These are phyloP conservation scores for Lunularia cruciata DNA, from an alignment of 225 moss, liverwort and hornwort species.

Conservation along the genomic window DNA sequence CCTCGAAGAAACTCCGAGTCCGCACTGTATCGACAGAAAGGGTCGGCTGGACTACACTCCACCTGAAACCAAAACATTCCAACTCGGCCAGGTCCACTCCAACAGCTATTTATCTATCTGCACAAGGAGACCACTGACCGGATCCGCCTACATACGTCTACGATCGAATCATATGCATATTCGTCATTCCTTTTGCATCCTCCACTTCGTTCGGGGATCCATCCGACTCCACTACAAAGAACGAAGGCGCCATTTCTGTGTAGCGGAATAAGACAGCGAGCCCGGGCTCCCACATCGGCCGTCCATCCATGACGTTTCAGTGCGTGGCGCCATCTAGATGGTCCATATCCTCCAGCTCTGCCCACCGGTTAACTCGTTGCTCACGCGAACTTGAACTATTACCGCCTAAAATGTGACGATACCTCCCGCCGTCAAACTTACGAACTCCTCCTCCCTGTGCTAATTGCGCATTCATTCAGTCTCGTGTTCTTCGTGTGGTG, in stretches of 20 bases:
- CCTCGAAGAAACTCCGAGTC: not conserved
- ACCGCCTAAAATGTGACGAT: not conserved
- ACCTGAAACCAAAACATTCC: conserved; percentile 6
- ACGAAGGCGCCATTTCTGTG: not conserved
- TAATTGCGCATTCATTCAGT: no score
- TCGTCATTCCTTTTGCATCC: not conserved
- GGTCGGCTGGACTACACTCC: not conserved
- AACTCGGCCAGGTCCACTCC: not conserved
- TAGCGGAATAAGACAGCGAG: not conserved
- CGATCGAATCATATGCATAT: not conserved
- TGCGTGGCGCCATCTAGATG: conserved; percentile 1
- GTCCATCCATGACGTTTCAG: not conserved
- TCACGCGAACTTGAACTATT: not conserved
- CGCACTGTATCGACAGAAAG: conserved; percentile 2
- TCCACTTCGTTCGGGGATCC: not conserved
- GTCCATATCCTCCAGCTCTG: not conserved
- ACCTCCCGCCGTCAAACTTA: not conserved
- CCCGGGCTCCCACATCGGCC: not conserved
- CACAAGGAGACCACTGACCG: not conserved
- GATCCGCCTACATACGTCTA: not conserved
- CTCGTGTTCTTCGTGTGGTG: no score
- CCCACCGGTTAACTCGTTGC: conserved; percentile 6
- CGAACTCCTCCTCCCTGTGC: no score
- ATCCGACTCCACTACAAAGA: not conserved
- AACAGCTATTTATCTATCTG: conserved; percentile 1